These are phyloP conservation scores for Debaryomyces prosopidis DNA, from an alignment of 805 yeast genomes.

Conservation along the genomic window DNA sequence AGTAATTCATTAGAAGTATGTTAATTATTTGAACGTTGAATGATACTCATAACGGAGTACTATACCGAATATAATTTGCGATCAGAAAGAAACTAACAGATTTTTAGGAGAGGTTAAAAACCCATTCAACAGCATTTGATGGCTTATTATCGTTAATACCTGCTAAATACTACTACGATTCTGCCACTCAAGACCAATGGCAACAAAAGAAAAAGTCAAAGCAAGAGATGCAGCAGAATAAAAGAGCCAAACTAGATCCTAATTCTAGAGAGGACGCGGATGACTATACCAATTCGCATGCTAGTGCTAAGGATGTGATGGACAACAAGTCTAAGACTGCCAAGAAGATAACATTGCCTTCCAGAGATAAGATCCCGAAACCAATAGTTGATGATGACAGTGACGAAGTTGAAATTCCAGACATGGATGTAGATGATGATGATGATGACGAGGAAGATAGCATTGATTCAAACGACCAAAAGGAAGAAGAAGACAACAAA, in stretches of 20 bases:
- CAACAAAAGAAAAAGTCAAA: slow-evolving; percentile 75
- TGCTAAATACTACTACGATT: slow-evolving; percentile 91
- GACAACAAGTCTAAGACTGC: slow-evolving; percentile 56
- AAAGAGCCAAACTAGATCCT: slow-evolving; percentile 77
- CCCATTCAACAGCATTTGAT: slow-evolving; percentile 80
- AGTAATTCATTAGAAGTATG: slow-evolving; percentile 63
- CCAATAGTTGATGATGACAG: slow-evolving; percentile 13
- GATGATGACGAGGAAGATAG: slow-evolving; percentile 20
- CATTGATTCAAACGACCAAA: background rate
- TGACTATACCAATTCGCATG: slow-evolving; percentile 39
- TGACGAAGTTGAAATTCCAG: slow-evolving; percentile 26
- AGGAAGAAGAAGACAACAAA: slow-evolving; percentile 17
- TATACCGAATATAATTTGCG: no score
- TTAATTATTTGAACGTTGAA: slow-evolving; percentile 8
- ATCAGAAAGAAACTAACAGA: no score
- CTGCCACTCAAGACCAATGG: slow-evolving; percentile 89
- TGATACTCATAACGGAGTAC: background rate
- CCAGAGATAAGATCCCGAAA: slow-evolving; percentile 30
- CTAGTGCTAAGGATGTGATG: slow-evolving; percentile 62
- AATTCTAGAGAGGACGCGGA: slow-evolving; percentile 44
- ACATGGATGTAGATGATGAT: slow-evolving; percentile 17
- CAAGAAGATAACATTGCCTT: slow-evolving; percentile 43
- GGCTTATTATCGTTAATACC: slow-evolving; percentile 90
- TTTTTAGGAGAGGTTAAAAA: slow-evolving; percentile 67
- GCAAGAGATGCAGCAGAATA: slow-evolving; percentile 59